Conservation (phyloP, 768 basidiomycete genomes). For the Xerocomus potaroensis region DNA sequence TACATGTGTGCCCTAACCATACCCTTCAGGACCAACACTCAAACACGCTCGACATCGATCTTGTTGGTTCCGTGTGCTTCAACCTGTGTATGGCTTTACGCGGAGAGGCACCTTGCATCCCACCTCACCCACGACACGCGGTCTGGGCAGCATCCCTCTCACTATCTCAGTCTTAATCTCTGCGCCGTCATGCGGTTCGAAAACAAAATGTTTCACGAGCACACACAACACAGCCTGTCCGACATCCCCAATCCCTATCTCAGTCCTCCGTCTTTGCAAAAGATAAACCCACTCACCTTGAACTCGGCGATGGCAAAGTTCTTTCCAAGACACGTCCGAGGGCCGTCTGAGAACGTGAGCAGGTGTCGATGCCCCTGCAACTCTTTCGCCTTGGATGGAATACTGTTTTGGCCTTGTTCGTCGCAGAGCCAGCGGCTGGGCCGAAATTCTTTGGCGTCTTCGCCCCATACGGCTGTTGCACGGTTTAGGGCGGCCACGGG, state of each 20-base stretch:
- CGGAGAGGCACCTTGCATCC: slow-evolving; percentile 30
- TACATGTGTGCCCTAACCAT: no score
- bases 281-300: slow-evolving; percentile 21
- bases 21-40: no score
- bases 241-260: no score
- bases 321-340: slow-evolving; percentile 46
- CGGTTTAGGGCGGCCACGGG: slow-evolving; percentile 46
- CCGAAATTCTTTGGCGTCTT: slow-evolving; percentile 50
- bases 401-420: slow-evolving; percentile 25
- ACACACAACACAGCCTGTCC: slow-evolving; percentile 40
- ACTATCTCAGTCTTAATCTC: slow-evolving; percentile 10
- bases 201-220: slow-evolving; percentile 33
- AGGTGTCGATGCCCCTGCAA: slow-evolving; percentile 49
- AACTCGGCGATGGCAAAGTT: slow-evolving; percentile 40
- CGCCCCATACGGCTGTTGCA: slow-evolving; percentile 56
- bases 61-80: no score
- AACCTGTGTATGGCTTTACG: neutral
- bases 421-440: slow-evolving; percentile 72
- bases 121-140: slow-evolving; percentile 20
- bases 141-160: slow-evolving; percentile 15
- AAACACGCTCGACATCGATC: no score
- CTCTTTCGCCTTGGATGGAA: slow-evolving; percentile 30
- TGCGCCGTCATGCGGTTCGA: slow-evolving; percentile 19
- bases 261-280: no score
- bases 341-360: slow-evolving; percentile 50